These are phyloP conservation scores for Brassica juncea DNA, from an alignment of 345 rosid genomes.

Conservation along the genomic window DNA sequence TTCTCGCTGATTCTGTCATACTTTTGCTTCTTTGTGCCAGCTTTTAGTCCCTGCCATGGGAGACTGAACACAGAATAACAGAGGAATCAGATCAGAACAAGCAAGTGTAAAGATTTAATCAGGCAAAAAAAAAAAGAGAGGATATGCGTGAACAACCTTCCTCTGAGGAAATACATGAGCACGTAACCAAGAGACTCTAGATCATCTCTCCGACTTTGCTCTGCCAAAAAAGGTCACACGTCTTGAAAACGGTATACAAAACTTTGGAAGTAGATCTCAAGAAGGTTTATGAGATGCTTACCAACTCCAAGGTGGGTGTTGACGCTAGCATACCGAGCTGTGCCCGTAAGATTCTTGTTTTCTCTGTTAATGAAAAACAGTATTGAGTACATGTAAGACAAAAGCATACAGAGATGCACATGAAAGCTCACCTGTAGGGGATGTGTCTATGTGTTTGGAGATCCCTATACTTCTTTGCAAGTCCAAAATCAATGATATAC, in stretches of 20 bases:
- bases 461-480: conserved; percentile 89
- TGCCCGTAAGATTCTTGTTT: conserved; percentile 86
- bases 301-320: conserved; percentile 89
- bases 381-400: neutral
- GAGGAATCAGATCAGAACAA: conserved; percentile 19
- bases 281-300: conserved; percentile 35
- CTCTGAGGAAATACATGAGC: conserved; percentile 83
- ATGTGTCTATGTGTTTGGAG: conserved; percentile 91
- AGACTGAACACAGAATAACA: conserved; percentile 51
- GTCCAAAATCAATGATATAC: conserved; percentile 80
- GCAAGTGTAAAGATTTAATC: neutral
- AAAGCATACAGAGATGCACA: neutral
- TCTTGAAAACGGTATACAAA: conserved; percentile 4
- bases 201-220: conserved; percentile 95
- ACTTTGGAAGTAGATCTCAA: neutral
- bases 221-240: conserved; percentile 38
- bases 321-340: conserved; percentile 92
- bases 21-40: conserved; percentile 86
- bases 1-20: conserved; percentile 89
- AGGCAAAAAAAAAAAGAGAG: neutral
- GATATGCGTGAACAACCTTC: conserved; percentile 56
- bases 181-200: conserved; percentile 88
- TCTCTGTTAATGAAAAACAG: conserved; percentile 49
- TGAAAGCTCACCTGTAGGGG: conserved; percentile 62
- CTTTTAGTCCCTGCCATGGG: conserved; percentile 96